Percentiles rank a stretch among this genome's conserved stretches.
Conservation (phyloP, 257 asterid species). For the Mitragyna speciosa region DNA sequence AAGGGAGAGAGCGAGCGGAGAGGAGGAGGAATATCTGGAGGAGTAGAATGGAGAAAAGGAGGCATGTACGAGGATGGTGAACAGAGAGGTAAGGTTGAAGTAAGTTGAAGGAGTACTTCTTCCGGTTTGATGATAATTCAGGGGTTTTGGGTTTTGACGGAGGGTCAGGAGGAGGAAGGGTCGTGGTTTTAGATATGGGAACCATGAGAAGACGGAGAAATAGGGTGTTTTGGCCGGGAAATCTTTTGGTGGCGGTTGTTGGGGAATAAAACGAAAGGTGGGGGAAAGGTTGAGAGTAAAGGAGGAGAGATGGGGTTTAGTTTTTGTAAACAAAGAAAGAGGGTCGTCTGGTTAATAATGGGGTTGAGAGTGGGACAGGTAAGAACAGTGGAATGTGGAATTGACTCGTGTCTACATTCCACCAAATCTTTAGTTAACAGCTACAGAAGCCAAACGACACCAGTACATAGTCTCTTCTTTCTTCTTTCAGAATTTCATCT, state of each 20-base stretch:
- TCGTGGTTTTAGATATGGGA: constrained; percentile 16
- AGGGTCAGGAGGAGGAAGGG: constrained; percentile 16
- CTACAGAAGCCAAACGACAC: constrained; percentile 13
- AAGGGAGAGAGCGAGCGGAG: constrained; percentile 18
- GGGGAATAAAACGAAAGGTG: too few relatives aligned
- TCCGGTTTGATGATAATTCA: constrained; percentile 7
- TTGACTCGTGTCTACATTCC: not conserved
- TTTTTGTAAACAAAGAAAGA: not conserved
- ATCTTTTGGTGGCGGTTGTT: not conserved
- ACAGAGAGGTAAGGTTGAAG: constrained; percentile 11
- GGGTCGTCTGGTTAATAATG: not conserved
- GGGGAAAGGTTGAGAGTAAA: not conserved
- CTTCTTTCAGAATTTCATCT: too few relatives aligned
- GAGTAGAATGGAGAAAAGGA: constrained; percentile 27
- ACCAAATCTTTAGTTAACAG: not conserved
- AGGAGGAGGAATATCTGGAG: constrained; percentile 34
- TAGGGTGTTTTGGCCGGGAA: not conserved
- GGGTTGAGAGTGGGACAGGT: too few relatives aligned
- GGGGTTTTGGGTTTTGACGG: constrained; percentile 12
- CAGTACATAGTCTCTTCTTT: too few relatives aligned
- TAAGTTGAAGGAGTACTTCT: constrained; percentile 2
- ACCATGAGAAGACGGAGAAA: constrained; percentile 16
- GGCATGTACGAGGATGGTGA: constrained; percentile 27
- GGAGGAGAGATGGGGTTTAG: not conserved
- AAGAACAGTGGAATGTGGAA: not conserved